Evolutionary conservation across 495 filamentous ascomycete species (phyloP).

Genomic region (Hypoxylon perforatum): DNA sequence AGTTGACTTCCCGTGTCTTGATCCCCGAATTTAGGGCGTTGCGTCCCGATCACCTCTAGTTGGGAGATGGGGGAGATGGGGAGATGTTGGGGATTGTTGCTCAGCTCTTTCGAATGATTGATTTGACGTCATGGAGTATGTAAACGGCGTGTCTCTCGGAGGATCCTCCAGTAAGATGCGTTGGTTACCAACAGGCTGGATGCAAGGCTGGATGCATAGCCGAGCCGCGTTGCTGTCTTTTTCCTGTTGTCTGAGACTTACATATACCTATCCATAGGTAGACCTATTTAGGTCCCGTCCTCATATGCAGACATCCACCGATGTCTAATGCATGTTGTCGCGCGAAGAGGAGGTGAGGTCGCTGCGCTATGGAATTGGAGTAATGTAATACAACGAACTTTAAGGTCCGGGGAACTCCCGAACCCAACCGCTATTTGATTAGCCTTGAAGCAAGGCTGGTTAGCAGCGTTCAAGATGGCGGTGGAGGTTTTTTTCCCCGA

Average conservation of each 20-base stretch:
- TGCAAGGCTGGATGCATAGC: not conserved
- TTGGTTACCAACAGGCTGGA: slow-evolving; percentile 20
- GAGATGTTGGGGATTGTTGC: not conserved
- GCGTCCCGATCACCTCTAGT: not conserved
- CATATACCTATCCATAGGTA: not conserved
- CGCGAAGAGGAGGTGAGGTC: slow-evolving; percentile 15
- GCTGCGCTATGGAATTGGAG: slow-evolving; percentile 1
- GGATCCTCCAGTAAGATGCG: slow-evolving; percentile 1
- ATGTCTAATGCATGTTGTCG: not conserved
- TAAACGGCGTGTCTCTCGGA: slow-evolving; percentile 6
- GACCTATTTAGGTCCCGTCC: not conserved
- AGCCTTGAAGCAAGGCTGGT: slow-evolving; percentile 23
- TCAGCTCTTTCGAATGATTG: slow-evolving; percentile 10
- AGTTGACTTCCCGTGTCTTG: not conserved
- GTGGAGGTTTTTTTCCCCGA: slow-evolving; percentile 30
- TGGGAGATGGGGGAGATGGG: no score
- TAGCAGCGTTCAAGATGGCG: slow-evolving; percentile 25
- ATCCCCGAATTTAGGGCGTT: slow-evolving; percentile 10
- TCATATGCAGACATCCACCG: no score
- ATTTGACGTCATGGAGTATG: not conserved
- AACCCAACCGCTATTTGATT: slow-evolving; percentile 12
- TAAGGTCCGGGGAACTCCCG: slow-evolving; percentile 24
- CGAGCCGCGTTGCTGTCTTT: not conserved
- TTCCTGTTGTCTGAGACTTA: not conserved
- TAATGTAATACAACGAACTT: slow-evolving; percentile 6